These are phyloP conservation scores for Apiospora saccharicola DNA, from an alignment of 2,329 filamentous ascomycete species.

Conservation along the genomic window DNA sequence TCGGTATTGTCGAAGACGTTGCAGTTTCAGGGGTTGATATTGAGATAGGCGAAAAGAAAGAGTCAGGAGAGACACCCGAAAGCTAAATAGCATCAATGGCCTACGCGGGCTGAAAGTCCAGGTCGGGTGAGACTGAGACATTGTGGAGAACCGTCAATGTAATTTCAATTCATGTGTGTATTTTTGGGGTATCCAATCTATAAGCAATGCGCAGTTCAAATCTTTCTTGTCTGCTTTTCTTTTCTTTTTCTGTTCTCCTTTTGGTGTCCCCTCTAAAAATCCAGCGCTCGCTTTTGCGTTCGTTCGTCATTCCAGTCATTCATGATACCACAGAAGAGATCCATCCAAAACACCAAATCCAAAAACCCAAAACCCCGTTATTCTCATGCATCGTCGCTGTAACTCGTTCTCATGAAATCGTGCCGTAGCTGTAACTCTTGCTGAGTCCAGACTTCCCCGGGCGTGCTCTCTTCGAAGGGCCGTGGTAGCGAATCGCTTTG, in stretches of 20 bases:
- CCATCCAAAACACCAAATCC: slow-evolving; percentile 5
- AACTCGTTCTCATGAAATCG: not conserved
- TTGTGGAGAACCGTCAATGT: not conserved
- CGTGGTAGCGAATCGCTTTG: slow-evolving; percentile 22
- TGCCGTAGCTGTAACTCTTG: slow-evolving; percentile 21
- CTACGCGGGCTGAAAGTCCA: not conserved
- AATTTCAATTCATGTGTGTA: not conserved
- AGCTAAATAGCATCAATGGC: not conserved
- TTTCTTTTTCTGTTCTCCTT: not conserved
- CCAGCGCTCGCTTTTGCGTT: not conserved
- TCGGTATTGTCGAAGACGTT: not conserved
- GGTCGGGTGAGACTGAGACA: not conserved
- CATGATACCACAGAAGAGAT: slow-evolving; percentile 15
- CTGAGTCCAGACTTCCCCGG: not conserved
- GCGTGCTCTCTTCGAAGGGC: slow-evolving; percentile 7
- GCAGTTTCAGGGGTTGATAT: not conserved
- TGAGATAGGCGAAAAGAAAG: slow-evolving; percentile 9
- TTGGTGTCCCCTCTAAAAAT: not conserved
- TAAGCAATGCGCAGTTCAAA: not conserved
- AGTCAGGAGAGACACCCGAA: not conserved
- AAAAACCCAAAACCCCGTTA: not conserved
- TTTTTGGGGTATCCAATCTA: slow-evolving; percentile 15
- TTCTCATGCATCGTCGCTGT: not conserved
- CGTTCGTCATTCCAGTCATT: slow-evolving; percentile 7
- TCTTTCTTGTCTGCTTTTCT: slow-evolving; percentile 2